Conservation (phyloP, 495 filamentous ascomycete species). For the Penicillium longicatenatum region DNA sequence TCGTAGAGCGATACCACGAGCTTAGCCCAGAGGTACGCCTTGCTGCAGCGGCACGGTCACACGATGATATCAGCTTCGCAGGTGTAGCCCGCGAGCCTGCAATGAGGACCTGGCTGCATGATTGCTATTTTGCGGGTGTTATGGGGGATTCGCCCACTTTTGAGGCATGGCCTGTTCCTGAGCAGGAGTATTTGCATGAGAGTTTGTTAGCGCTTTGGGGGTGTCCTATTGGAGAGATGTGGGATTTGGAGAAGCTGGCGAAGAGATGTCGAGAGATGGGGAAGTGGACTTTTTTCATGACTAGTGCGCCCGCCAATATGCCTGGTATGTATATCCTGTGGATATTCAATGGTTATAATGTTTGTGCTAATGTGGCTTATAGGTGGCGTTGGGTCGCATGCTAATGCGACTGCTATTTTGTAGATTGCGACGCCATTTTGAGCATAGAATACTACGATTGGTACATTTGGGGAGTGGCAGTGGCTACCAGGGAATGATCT, state of each 20-base stretch:
- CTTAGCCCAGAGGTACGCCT: conserved; percentile 41
- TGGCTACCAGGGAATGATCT: too few species aligned
- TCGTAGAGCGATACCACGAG: conserved; percentile 57
- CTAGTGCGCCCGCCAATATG: conserved; percentile 60
- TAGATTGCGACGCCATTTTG: conserved; percentile 17
- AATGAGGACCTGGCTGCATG: conserved; percentile 64
- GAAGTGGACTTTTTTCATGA: conserved; percentile 70
- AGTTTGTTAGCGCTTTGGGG: conserved; percentile 67
- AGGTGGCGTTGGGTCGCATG: conserved; percentile 29
- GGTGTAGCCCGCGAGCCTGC: conserved; percentile 60
- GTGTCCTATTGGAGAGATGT: conserved; percentile 61
- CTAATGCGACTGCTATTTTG: conserved; percentile 51
- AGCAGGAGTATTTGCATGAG: conserved; percentile 57
- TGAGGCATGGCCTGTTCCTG: conserved; percentile 60
- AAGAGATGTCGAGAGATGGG: conserved; percentile 49
- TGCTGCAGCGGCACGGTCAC: conserved; percentile 41
- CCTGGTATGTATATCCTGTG: conserved; percentile 34
- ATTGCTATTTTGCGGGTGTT: conserved; percentile 66
- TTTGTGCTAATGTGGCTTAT: not conserved
- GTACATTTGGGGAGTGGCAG: too few species aligned
- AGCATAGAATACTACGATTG: not conserved
- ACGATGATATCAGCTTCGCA: conserved; percentile 52
- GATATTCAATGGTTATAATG: not conserved
- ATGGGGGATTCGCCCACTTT: conserved; percentile 62
- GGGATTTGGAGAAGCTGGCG: conserved; percentile 56